These are phyloP conservation scores for Borealophlyctis nickersoniae DNA, from an alignment of 192 early-diverging fungal genomes.

Conservation along the genomic window DNA sequence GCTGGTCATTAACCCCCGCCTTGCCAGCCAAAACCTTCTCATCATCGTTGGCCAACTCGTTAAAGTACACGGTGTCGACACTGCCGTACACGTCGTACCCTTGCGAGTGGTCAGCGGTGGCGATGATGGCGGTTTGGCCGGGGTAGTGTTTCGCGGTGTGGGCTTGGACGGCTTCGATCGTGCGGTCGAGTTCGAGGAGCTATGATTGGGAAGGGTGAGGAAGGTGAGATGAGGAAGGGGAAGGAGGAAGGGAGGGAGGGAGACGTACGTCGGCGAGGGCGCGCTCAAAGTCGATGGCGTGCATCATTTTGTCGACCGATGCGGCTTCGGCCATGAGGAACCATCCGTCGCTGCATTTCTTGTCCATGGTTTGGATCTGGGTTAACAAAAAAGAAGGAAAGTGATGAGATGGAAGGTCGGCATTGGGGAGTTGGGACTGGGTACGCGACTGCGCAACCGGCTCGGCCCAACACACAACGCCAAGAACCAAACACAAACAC, in stretches of 20 bases:
- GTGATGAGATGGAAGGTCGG: not conserved
- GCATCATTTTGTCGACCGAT: conserved; percentile 62
- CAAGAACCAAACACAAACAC: too few species aligned
- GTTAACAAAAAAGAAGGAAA: not conserved
- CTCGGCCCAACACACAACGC: too few species aligned
- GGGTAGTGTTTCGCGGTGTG: conserved; percentile 52
- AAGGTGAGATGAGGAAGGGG: not conserved
- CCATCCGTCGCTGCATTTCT: conserved; percentile 57
- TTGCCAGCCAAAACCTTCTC: not conserved
- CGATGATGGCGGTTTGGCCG: conserved; percentile 56
- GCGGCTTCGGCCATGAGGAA: conserved; percentile 68
- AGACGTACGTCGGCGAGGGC: conserved; percentile 50
- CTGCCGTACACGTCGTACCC: conserved; percentile 63
- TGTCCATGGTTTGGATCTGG: conserved; percentile 52
- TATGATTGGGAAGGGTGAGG: not conserved
- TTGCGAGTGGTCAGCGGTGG: conserved; percentile 66
- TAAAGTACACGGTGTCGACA: conserved; percentile 58
- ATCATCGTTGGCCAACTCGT: conserved; percentile 35
- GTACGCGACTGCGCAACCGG: too few species aligned
- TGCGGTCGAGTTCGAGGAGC: conserved; percentile 59
- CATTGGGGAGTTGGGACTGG: too few species aligned
- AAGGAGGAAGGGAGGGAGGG: too few species aligned
- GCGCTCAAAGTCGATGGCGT: conserved; percentile 61
- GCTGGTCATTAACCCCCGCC: too few species aligned
- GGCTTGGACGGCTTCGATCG: conserved; percentile 53